These are phyloP conservation scores for Diaporthe nobilis DNA, from an alignment of 2,329 filamentous ascomycete genomes.

Conservation along the genomic window DNA sequence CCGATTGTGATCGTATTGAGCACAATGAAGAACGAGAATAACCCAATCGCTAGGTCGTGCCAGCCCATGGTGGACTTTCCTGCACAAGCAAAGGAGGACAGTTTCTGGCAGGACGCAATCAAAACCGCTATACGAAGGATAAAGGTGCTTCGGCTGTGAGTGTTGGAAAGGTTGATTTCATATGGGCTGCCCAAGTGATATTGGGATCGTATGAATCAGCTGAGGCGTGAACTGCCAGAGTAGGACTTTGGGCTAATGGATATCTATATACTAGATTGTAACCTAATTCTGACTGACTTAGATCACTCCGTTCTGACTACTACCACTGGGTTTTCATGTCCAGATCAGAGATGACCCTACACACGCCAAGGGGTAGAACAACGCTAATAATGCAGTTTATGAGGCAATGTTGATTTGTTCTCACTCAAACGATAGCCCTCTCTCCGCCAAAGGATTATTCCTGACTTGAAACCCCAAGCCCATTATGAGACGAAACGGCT, in stretches of 20 bases:
- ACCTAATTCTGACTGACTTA: too few species aligned
- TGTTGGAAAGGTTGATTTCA: background rate
- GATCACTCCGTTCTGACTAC: too few species aligned
- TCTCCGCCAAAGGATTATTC: background rate
- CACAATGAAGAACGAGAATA: conserved; percentile 32
- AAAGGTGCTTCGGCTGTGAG: background rate
- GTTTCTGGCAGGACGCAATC: background rate
- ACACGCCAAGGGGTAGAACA: too few species aligned
- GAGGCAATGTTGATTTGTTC: background rate
- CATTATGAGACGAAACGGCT: too few species aligned
- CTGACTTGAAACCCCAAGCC: background rate
- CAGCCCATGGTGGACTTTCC: background rate
- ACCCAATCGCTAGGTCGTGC: background rate
- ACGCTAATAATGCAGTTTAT: too few species aligned
- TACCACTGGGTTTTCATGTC: too few species aligned
- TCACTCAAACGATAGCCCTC: background rate
- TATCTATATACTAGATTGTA: too few species aligned
- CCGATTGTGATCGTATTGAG: conserved; percentile 36
- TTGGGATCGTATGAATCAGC: too few species aligned
- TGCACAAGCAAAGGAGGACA: background rate
- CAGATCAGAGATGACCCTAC: too few species aligned
- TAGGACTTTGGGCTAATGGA: too few species aligned
- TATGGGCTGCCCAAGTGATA: background rate
- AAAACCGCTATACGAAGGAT: background rate
- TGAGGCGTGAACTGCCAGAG: too few species aligned